Percentiles rank a stretch among this genome's conserved stretches.
phyloP scores from a whole-genome alignment of 768 basidiomycete species.

The Sporobolomyces roseus region DNA sequence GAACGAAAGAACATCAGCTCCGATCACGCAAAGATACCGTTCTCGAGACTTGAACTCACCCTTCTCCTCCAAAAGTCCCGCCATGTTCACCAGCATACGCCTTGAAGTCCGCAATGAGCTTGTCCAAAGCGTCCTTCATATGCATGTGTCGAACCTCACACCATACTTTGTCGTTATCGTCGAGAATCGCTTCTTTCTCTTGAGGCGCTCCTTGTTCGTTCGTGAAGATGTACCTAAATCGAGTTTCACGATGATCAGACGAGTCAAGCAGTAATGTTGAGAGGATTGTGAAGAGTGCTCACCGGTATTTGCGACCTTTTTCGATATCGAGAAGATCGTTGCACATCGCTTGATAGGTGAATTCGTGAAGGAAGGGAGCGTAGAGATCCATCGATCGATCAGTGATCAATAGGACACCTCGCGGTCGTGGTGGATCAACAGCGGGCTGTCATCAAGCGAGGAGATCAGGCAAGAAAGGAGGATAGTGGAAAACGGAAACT shows the following conservation, averaged over 20 bases:
- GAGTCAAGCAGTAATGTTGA: not conserved
- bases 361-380: slow-evolving; percentile 90
- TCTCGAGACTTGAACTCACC: slow-evolving; percentile 7
- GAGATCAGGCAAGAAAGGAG: not conserved
- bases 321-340: slow-evolving; percentile 87
- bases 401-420: slow-evolving; percentile 80
- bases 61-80: slow-evolving; percentile 77
- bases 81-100: slow-evolving; percentile 90
- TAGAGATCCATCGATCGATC: slow-evolving; percentile 94
- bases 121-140: slow-evolving; percentile 97
- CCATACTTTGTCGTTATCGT: slow-evolving; percentile 86
- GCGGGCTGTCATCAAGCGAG: slow-evolving; percentile 41
- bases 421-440: slow-evolving; percentile 57
- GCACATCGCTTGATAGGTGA: slow-evolving; percentile 98
- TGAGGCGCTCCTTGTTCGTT: slow-evolving; percentile 78
- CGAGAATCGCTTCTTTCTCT: slow-evolving; percentile 78
- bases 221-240: slow-evolving; percentile 80
- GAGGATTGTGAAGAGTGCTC: slow-evolving; percentile 47
- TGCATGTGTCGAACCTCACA: slow-evolving; percentile 91
- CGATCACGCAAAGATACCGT: not conserved
- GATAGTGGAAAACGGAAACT: slow-evolving; percentile 46
- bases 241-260: not conserved
- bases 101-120: slow-evolving; percentile 92
- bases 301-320: slow-evolving; percentile 82
- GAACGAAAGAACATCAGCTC: not conserved